Conservation (phyloP, 208 protist species). For the Entamoeba nuttalli region DNA sequence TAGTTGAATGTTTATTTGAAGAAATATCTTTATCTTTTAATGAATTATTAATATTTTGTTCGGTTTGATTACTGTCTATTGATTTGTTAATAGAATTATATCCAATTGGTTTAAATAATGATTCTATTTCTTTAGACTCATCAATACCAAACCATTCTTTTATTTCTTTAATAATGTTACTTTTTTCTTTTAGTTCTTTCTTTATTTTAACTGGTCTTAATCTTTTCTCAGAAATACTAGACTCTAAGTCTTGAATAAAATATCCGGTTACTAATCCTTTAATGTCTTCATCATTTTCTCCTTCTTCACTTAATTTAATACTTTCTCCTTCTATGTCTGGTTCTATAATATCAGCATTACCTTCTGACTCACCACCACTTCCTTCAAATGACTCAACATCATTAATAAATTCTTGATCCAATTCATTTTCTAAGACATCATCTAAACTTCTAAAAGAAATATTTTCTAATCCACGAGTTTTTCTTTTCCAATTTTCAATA, state of each 20-base stretch:
- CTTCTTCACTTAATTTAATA: too few relatives aligned
- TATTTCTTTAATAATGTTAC: background rate
- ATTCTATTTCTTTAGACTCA: background rate
- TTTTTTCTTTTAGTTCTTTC: background rate
- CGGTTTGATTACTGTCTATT: background rate
- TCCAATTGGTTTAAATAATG: background rate
- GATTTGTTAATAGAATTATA: background rate
- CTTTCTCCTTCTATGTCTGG: background rate
- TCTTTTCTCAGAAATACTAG: background rate
- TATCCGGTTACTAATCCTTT: background rate
- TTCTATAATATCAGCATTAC: background rate
- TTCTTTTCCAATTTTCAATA: background rate
- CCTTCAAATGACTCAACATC: background rate
- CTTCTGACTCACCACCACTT: background rate
- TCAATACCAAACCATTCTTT: background rate
- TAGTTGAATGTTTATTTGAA: too few relatives aligned
- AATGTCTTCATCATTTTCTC: background rate
- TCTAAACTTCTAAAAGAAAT: background rate
- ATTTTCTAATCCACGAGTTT: background rate
- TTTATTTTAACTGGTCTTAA: background rate
- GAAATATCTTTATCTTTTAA: background rate
- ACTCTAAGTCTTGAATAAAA: background rate
- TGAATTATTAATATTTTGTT: background rate
- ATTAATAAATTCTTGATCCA: background rate
- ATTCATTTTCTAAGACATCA: background rate